Evolutionary conservation across 2,329 filamentous ascomycete species (phyloP).

Genomic region (Periglandula ipomoeae): DNA sequence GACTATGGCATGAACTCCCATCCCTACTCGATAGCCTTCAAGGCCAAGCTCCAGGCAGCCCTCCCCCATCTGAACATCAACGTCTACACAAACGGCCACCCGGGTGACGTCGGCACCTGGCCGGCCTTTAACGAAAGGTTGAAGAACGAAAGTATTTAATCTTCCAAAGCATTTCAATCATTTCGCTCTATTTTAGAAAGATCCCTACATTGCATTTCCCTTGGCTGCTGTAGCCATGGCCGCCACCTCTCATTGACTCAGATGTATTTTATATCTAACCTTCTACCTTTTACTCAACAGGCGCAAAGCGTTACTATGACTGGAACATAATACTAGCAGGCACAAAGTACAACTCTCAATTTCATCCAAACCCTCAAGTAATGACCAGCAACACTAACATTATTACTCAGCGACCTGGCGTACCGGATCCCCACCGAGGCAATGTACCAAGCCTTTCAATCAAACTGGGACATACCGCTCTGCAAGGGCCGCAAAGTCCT

Average conservation of each 20-base stretch:
- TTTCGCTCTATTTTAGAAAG: no score
- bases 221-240: no score
- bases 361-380: neutral
- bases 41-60: constrained; percentile 34
- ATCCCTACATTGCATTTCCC: no score
- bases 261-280: no score
- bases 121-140: constrained; percentile 22
- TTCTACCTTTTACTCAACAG: no score
- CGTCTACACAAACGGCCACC: constrained; percentile 39
- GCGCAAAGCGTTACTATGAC: constrained; percentile 32
- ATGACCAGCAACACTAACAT: neutral
- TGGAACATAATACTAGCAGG: constrained; percentile 57
- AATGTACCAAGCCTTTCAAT: constrained; percentile 40
- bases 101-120: constrained; percentile 39
- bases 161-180: neutral
- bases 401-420: constrained; percentile 38
- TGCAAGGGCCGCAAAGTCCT: constrained; percentile 45
- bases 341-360: constrained; percentile 39
- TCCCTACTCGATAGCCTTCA: constrained; percentile 45
- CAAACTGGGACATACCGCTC: constrained; percentile 42
- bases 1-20: constrained; percentile 31
- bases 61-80: constrained; percentile 34
- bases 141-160: constrained; percentile 23
- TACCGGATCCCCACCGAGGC: constrained; percentile 25
- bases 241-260: no score